Percentiles rank a stretch among this genome's conserved stretches.
These are phyloP conservation scores for Didymosphaeria variabile DNA, from an alignment of 2,329 filamentous ascomycete species.

Conservation along the genomic window DNA sequence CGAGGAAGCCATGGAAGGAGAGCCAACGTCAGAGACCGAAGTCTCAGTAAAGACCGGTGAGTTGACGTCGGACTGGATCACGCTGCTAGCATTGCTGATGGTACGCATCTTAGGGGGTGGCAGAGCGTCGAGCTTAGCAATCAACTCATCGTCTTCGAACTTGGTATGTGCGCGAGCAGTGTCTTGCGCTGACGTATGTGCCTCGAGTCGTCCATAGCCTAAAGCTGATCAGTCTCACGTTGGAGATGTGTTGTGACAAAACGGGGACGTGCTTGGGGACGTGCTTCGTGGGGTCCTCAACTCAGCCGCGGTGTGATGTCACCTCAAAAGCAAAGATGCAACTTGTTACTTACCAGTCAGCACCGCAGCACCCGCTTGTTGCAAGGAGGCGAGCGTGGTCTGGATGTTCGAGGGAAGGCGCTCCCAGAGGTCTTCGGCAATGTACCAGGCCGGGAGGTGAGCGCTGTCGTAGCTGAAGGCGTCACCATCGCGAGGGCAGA, in stretches of 20 bases:
- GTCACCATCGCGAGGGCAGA: conserved; percentile 47
- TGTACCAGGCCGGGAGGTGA: conserved; percentile 50
- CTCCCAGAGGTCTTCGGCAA: conserved; percentile 49
- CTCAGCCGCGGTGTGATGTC: conserved; percentile 22
- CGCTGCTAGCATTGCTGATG: conserved; percentile 43
- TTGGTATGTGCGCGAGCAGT: conserved; percentile 25
- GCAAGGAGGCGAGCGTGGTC: conserved; percentile 47
- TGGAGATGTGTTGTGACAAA: not conserved
- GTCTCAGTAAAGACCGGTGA: conserved; percentile 37
- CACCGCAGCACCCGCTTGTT: conserved; percentile 56
- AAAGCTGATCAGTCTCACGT: conserved; percentile 22
- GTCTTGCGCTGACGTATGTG: conserved; percentile 31
- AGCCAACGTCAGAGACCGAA: conserved; percentile 28
- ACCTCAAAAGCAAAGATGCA: conserved; percentile 18
- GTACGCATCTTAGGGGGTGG: conserved; percentile 36
- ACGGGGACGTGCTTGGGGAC: conserved; percentile 4
- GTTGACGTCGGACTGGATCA: conserved; percentile 35
- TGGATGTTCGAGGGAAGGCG: conserved; percentile 49
- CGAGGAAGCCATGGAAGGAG: conserved; percentile 34
- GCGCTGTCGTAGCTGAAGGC: conserved; percentile 49
- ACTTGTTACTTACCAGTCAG: conserved; percentile 49
- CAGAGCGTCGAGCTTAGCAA: conserved; percentile 36
- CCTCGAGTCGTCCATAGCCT: conserved; percentile 45
- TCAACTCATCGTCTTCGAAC: conserved; percentile 32
- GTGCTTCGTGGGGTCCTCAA: conserved; percentile 14